Evolutionary conservation across 2,329 filamentous ascomycete species (phyloP).

Genomic region (Fusarium oligoseptatum): DNA sequence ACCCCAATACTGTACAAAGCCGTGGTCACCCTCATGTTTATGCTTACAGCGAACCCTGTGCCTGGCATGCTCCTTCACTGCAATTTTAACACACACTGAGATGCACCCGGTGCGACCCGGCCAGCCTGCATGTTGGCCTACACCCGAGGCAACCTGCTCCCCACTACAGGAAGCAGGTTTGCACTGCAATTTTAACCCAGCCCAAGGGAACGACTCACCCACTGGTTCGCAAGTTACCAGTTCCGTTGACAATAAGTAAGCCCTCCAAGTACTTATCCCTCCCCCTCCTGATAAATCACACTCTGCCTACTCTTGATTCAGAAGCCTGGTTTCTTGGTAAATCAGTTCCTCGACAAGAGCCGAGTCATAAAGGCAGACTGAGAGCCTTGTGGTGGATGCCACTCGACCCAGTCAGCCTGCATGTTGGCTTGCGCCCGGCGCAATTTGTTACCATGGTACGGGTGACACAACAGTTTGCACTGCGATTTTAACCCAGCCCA

Average conservation of each 20-base stretch:
- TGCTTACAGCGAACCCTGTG: too few species aligned
- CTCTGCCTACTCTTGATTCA: background rate
- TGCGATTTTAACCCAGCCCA: too few species aligned
- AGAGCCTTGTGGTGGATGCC: too few species aligned
- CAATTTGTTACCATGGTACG: too few species aligned
- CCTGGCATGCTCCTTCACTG: background rate
- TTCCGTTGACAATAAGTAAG: background rate
- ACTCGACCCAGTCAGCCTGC: too few species aligned
- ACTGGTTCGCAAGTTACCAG: background rate
- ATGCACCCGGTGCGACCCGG: background rate
- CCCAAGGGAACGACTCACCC: background rate
- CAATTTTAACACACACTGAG: background rate
- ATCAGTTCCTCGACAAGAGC: background rate
- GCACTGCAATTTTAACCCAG: background rate
- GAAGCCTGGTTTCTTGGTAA: background rate
- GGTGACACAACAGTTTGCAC: too few species aligned
- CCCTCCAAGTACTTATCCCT: background rate
- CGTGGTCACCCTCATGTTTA: too few species aligned
- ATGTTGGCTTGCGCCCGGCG: too few species aligned
- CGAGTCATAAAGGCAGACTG: too few species aligned
- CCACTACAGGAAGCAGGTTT: background rate
- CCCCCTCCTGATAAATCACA: background rate
- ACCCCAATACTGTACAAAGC: too few species aligned
- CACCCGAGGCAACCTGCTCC: background rate
- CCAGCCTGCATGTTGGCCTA: background rate